phyloP scores from a whole-genome alignment of 1,284 basidiomycete genomes.

The Ceratobasidium sp. region DNA sequence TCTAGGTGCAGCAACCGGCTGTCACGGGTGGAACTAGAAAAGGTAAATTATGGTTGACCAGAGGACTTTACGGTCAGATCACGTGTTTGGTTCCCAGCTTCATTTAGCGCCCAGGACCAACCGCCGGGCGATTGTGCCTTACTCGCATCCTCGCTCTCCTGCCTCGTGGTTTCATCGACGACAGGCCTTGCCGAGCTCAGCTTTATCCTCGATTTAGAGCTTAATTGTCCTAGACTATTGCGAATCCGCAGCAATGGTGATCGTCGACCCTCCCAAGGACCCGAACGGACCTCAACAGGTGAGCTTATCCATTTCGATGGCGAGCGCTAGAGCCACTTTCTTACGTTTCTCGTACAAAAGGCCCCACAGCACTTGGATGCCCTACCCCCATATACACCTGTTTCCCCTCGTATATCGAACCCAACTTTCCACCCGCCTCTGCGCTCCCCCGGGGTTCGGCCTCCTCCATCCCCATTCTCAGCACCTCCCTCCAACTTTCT shows the following conservation, averaged over 20 bases:
- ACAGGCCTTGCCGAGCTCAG: not conserved
- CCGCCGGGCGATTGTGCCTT: not conserved
- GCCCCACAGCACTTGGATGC: not conserved
- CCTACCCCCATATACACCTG: conserved; percentile 14
- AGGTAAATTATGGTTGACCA: no score
- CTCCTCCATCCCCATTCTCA: conserved; percentile 27
- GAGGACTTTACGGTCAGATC: not conserved
- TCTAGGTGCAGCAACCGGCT: no score
- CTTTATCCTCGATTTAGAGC: conserved; percentile 4
- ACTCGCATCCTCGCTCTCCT: no score
- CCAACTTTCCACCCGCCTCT: conserved; percentile 4
- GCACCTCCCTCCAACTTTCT: conserved; percentile 27
- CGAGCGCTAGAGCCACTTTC: not conserved
- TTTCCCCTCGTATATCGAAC: not conserved
- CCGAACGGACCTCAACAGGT: conserved; percentile 15
- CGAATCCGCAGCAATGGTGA: conserved; percentile 37
- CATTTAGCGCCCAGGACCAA: not conserved
- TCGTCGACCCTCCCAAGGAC: conserved; percentile 20
- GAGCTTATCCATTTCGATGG: not conserved
- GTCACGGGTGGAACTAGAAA: no score
- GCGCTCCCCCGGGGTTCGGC: conserved; percentile 16
- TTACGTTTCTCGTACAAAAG: not conserved
- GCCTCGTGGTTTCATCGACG: conserved; percentile 21
- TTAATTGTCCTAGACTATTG: not conserved
- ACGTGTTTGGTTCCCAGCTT: not conserved